Evolutionary conservation across 192 early-diverging fungal genomes (phyloP).

Genomic region (Rhizophlyctis rosea): DNA sequence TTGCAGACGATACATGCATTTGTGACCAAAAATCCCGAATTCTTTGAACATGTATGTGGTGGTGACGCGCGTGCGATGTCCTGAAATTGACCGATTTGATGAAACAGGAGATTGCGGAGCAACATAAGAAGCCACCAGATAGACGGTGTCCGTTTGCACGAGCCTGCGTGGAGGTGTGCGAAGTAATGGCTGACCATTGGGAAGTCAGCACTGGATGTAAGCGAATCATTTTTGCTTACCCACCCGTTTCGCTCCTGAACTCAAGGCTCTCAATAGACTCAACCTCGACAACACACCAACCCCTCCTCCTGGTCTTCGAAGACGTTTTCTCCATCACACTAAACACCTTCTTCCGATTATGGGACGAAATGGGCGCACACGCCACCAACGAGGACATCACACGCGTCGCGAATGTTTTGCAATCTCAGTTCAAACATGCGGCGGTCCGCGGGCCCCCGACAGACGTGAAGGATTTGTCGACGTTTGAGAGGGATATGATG

Average conservation of each 20-base stretch:
- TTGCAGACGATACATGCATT: constrained; percentile 60
- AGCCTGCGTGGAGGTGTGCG: constrained; percentile 61
- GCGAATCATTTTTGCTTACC: constrained; percentile 6
- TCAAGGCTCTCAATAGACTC: constrained; percentile 23
- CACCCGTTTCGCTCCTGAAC: too few relatives aligned
- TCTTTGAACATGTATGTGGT: constrained; percentile 1
- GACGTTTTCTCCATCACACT: constrained; percentile 54
- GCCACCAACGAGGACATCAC: constrained; percentile 27
- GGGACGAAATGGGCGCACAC: constrained; percentile 60
- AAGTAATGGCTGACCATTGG: constrained; percentile 68
- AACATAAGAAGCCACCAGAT: constrained; percentile 29
- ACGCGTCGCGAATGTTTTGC: constrained; percentile 52
- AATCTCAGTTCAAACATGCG: constrained; percentile 59
- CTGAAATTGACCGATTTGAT: too few relatives aligned
- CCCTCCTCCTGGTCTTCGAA: constrained; percentile 59
- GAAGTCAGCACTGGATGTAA: constrained; percentile 65
- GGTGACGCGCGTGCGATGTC: too few relatives aligned
- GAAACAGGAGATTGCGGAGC: constrained; percentile 25
- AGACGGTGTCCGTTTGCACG: constrained; percentile 54
- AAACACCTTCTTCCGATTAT: constrained; percentile 54
- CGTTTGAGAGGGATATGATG: constrained; percentile 61
- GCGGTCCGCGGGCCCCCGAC: constrained; percentile 24
- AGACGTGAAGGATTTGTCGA: constrained; percentile 7
- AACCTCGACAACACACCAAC: constrained; percentile 59
- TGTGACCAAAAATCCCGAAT: constrained; percentile 23